A percentile compares a stretch with the other conserved stretches of the same genome.
phyloP scores from a whole-genome alignment of 2,329 filamentous ascomycete species.

The Cordyceps militaris region DNA sequence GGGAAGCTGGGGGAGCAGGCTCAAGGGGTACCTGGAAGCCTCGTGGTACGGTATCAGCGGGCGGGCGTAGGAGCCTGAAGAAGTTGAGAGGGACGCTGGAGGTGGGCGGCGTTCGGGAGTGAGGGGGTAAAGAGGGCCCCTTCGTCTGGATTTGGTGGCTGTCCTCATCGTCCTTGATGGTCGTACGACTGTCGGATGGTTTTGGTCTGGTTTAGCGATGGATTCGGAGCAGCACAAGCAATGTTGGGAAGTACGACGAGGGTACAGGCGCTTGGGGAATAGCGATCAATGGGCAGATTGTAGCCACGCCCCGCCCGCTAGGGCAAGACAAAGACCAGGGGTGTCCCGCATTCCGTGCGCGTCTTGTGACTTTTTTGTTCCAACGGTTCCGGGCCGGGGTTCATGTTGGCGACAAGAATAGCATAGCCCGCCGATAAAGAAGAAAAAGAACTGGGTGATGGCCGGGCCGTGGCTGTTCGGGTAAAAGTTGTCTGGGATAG shows the following conservation, averaged over 20 bases:
- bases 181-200: neutral
- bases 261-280: neutral
- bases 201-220: neutral
- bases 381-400: neutral
- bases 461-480: neutral
- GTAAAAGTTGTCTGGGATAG: neutral
- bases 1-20: neutral
- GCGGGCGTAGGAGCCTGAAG: neutral
- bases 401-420: neutral
- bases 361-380: constrained; percentile 5
- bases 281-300: constrained; percentile 3
- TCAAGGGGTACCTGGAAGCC: neutral
- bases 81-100: neutral
- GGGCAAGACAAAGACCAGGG: neutral
- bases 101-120: too few species aligned
- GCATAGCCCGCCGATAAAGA: neutral
- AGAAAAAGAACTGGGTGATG: neutral
- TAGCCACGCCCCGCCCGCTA: neutral
- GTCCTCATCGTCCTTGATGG: neutral
- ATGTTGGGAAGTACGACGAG: neutral
- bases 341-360: neutral
- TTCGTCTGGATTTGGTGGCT: neutral
- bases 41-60: neutral
- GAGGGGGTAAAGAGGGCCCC: neutral
- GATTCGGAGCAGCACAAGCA: neutral